Conservation (phyloP, 192 early-diverging fungal genomes). For the Coemansia sp. region DNA sequence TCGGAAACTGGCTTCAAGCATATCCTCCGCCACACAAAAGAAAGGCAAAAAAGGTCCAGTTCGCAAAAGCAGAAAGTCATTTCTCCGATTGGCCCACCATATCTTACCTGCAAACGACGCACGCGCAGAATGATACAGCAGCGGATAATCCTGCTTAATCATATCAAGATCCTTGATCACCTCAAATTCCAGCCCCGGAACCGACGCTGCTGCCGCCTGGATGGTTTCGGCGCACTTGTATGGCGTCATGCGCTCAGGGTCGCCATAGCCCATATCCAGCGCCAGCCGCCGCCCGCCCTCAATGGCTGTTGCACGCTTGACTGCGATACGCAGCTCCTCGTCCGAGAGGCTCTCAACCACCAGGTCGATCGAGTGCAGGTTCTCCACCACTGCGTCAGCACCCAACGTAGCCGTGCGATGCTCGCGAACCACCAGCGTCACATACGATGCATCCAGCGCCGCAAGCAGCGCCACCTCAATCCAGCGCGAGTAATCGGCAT, state of each 20-base stretch:
- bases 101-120: constrained; percentile 66
- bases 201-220: constrained; percentile 58
- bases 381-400: constrained; percentile 50
- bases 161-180: constrained; percentile 67
- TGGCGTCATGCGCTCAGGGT: constrained; percentile 87
- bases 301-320: constrained; percentile 64
- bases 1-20: constrained; percentile 4
- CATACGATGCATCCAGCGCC: constrained; percentile 69
- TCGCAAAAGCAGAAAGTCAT: not conserved
- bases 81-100: too few relatives aligned
- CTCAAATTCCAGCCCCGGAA: constrained; percentile 59
- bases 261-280: constrained; percentile 79
- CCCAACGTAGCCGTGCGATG: constrained; percentile 52
- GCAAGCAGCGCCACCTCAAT: constrained; percentile 74
- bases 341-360: constrained; percentile 36
- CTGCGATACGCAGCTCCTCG: constrained; percentile 35
- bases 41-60: not conserved
- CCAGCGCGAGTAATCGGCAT: constrained; percentile 66
- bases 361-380: constrained; percentile 63
- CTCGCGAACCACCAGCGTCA: constrained; percentile 79
- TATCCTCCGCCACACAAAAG: not conserved
- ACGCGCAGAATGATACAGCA: constrained; percentile 76
- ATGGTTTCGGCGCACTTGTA: constrained; percentile 70
- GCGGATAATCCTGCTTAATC: constrained; percentile 78
- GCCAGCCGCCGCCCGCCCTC: constrained; percentile 72